These are phyloP conservation scores for Sporobolomyces phaffii DNA, from an alignment of 768 basidiomycete species.

Conservation along the genomic window DNA sequence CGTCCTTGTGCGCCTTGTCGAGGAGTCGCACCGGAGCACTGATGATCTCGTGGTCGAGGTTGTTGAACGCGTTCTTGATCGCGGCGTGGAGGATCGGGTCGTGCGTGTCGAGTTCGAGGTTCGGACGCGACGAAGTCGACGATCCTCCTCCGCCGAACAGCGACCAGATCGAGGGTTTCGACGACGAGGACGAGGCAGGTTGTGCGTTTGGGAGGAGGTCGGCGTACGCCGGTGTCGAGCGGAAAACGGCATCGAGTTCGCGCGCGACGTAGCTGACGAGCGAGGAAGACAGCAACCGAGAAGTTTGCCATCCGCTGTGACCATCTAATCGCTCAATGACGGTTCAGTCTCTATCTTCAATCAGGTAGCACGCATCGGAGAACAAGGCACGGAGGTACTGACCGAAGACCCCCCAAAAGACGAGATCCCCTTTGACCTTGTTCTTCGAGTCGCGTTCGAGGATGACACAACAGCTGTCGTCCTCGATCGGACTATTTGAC, in stretches of 20 bases:
- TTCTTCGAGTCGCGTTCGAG: constrained; percentile 36
- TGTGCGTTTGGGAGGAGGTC: constrained; percentile 24
- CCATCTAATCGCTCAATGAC: constrained; percentile 54
- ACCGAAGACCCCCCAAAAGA: constrained; percentile 31
- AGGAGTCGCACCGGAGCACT: constrained; percentile 70
- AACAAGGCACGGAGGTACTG: background rate
- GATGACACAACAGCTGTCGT: constrained; percentile 52
- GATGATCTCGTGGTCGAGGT: constrained; percentile 77
- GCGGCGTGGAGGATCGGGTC: constrained; percentile 59
- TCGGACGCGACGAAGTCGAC: background rate
- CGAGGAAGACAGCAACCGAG: constrained; percentile 69
- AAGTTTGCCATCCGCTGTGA: constrained; percentile 78
- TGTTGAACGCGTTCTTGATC: constrained; percentile 68
- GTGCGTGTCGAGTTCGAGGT: constrained; percentile 49
- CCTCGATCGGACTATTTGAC: constrained; percentile 88
- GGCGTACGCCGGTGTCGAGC: constrained; percentile 22
- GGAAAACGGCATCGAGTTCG: constrained; percentile 54
- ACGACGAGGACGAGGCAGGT: background rate
- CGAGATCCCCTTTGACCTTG: constrained; percentile 33
- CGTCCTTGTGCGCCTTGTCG: constrained; percentile 50
- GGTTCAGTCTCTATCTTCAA: background rate
- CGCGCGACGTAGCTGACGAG: constrained; percentile 77
- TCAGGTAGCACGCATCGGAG: no score
- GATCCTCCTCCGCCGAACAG: constrained; percentile 6
- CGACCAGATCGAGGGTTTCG: constrained; percentile 26